Percentiles rank a stretch among this genome's conserved stretches.
These are phyloP conservation scores for Pestalotiopsis fici DNA, from an alignment of 2,329 filamentous ascomycete genomes.

Conservation along the genomic window DNA sequence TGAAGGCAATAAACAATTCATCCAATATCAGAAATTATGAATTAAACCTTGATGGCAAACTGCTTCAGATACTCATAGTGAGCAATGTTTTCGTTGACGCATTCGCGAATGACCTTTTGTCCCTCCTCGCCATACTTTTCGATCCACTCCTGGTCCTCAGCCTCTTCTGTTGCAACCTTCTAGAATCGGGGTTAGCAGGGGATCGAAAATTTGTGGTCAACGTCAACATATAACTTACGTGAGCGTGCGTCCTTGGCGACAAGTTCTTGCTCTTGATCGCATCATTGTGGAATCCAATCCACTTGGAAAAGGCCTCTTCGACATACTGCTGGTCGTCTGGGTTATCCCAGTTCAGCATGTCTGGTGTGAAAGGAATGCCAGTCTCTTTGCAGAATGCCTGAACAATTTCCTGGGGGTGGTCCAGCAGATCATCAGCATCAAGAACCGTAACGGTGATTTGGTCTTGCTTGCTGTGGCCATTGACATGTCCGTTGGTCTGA, in stretches of 20 bases:
- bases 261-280: slow-evolving; percentile 81
- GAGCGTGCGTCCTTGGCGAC: slow-evolving; percentile 66
- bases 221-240: slow-evolving; percentile 43
- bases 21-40: slow-evolving; percentile 2
- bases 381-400: slow-evolving; percentile 80
- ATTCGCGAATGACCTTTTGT: slow-evolving; percentile 68
- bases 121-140: slow-evolving; percentile 74
- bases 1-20: slow-evolving; percentile 7
- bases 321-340: slow-evolving; percentile 71
- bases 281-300: slow-evolving; percentile 96
- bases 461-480: slow-evolving; percentile 23
- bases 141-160: slow-evolving; percentile 71
- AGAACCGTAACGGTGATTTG: slow-evolving; percentile 76
- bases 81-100: slow-evolving; percentile 69
- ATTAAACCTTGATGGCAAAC: slow-evolving; percentile 66
- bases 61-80: slow-evolving; percentile 83
- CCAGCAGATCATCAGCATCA: slow-evolving; percentile 91
- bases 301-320: slow-evolving; percentile 84
- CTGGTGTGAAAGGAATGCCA: slow-evolving; percentile 71
- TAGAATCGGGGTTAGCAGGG: slow-evolving; percentile 36
- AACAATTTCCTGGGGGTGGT: slow-evolving; percentile 77
- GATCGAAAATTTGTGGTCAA: not conserved
- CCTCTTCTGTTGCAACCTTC: slow-evolving; percentile 64
- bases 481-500: slow-evolving; percentile 48
- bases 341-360: slow-evolving; percentile 85